Evolutionary conservation across 2,329 filamentous ascomycete genomes (phyloP), one percentile per base, ranked within the genome.

Genomic region (Pseudocercospora macadamiae): DNA sequence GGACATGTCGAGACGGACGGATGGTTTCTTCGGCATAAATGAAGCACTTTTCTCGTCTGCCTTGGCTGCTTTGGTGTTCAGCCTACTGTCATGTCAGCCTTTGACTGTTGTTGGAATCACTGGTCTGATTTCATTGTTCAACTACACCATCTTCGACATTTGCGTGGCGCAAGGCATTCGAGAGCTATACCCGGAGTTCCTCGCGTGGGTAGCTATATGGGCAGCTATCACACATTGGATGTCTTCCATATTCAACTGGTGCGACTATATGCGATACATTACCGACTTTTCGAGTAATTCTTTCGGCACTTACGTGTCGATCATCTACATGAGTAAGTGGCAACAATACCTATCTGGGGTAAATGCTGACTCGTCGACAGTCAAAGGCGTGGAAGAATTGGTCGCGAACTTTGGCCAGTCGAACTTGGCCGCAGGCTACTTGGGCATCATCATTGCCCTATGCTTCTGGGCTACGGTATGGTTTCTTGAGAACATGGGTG

Each of bases 91-190:
- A 19, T 80, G 77, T 26, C 82, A 85, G 65, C 83, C 83, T 0
- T 69, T 85, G 42, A 84, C 81, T 3, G 82, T 85, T 16, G 82
- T 85, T 14, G 83, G 83, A 4, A 80, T 85, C 34, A 84, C 82
- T 3, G 83, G 83, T 60, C 69, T 82, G 23, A 82, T 83, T 34
- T 79, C 77, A 7, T 56, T 75, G 34, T 85, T 86, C 75, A 84
- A 85, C 67, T 85, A 83, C 65, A 86, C 83, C 21, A 83, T 84
- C 61, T 85, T 82, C 70, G 81, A 85, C 58, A 85, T 85, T 54
- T 75, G 83, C 44, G 70, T 70, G 23, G 73, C 73, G 10, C 79
- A 84, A 59, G 80, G 83, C 37, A 76, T 79, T 2, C 64, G 72
- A 3, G 64, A 72, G 1, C 72, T 83, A 4, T 85, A 84, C 66